Conservation (phyloP, 2,329 filamentous ascomycete genomes). For the Triangularia verruculosa region DNA sequence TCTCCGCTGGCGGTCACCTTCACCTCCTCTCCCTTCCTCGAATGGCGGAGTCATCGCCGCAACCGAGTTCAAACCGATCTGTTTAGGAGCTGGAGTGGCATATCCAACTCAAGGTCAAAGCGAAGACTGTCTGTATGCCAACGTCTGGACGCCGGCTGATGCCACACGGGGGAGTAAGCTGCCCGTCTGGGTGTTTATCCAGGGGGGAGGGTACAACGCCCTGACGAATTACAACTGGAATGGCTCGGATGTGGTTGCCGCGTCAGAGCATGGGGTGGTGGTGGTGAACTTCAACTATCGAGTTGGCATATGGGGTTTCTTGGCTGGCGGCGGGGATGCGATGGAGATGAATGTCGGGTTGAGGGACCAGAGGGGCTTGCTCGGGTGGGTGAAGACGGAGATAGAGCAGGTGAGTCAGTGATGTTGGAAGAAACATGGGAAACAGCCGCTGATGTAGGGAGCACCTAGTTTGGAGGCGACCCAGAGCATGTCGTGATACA, state of each 20-base stretch:
- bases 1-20: slow-evolving; percentile 50
- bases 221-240: slow-evolving; percentile 53
- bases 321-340: slow-evolving; percentile 53
- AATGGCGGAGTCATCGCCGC: neutral
- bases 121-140: slow-evolving; percentile 43
- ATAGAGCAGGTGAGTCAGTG: slow-evolving; percentile 44
- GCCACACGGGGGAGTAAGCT: slow-evolving; percentile 42
- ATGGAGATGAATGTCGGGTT: slow-evolving; percentile 62
- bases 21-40: slow-evolving; percentile 13
- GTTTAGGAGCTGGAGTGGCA: slow-evolving; percentile 38
- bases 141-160: slow-evolving; percentile 43
- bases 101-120: slow-evolving; percentile 33
- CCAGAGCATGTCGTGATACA: slow-evolving; percentile 58
- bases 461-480: slow-evolving; percentile 56
- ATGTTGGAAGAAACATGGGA: neutral
- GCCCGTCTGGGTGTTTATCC: slow-evolving; percentile 55
- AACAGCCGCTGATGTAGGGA: neutral
- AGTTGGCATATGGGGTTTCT: slow-evolving; percentile 60
- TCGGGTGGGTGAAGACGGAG: slow-evolving; percentile 61
- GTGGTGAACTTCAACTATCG: slow-evolving; percentile 63
- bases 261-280: slow-evolving; percentile 46
- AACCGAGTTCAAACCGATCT: slow-evolving; percentile 43
- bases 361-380: slow-evolving; percentile 58
- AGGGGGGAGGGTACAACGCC: slow-evolving; percentile 43
- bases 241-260: slow-evolving; percentile 44